Conservation (phyloP, 1,284 basidiomycete genomes). For the Rhodotorula mucilaginosa region DNA sequence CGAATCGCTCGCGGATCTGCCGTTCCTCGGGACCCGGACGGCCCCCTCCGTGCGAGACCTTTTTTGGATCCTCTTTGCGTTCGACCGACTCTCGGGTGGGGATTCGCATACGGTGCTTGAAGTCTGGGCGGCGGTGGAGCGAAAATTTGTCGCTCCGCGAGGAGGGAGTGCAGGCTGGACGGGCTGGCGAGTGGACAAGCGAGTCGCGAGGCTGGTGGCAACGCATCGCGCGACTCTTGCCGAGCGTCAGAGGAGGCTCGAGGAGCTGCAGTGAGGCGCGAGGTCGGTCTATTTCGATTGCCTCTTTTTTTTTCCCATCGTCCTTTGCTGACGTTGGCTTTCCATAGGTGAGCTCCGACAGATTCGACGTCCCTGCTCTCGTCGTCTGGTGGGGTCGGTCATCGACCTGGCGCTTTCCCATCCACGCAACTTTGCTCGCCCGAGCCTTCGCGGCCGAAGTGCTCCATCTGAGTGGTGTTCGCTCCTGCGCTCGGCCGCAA, state of each 20-base stretch:
- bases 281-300: neutral
- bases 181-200: slow-evolving; percentile 7
- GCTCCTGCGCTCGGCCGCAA: slow-evolving; percentile 1
- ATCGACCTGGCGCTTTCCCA: slow-evolving; percentile 30
- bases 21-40: slow-evolving; percentile 22
- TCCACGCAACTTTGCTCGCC: slow-evolving; percentile 26
- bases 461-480: slow-evolving; percentile 10
- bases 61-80: slow-evolving; percentile 35
- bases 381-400: slow-evolving; percentile 11
- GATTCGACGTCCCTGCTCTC: slow-evolving; percentile 15
- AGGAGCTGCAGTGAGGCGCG: slow-evolving; percentile 1
- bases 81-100: slow-evolving; percentile 23
- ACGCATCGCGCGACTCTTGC: neutral
- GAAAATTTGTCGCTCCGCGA: slow-evolving; percentile 10
- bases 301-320: slow-evolving; percentile 50
- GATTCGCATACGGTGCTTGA: slow-evolving; percentile 15
- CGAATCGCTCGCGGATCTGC: neutral
- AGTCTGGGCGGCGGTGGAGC: slow-evolving; percentile 14
- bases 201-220: neutral
- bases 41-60: slow-evolving; percentile 27
- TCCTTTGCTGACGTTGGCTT: neutral
- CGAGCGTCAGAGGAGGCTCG: neutral
- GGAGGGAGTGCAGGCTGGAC: neutral
- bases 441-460: slow-evolving; percentile 26
- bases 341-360: neutral